Evolutionary conservation across 2,329 filamentous ascomycete genomes (phyloP).

Genomic region (Beauveria pseudobassiana): DNA sequence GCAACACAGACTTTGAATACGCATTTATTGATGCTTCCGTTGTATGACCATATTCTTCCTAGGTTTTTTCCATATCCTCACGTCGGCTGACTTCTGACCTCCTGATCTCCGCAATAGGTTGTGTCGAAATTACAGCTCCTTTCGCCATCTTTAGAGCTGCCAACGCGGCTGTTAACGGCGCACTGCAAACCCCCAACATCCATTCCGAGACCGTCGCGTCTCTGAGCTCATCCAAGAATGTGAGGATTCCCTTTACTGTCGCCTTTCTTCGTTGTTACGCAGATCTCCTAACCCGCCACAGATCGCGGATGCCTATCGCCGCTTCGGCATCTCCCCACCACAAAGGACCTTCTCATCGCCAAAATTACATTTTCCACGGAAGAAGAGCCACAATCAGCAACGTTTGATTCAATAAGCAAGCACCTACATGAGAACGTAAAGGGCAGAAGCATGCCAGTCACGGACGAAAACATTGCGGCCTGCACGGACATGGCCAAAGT

Average conservation of each 20-base stretch:
- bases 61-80: neutral
- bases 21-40: constrained; percentile 82
- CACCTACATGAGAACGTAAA: constrained; percentile 58
- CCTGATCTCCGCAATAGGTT: constrained; percentile 34
- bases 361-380: constrained; percentile 58
- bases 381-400: constrained; percentile 32
- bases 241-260: constrained; percentile 24
- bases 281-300: constrained; percentile 26
- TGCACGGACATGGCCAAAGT: constrained; percentile 62
- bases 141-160: constrained; percentile 71
- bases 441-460: constrained; percentile 51
- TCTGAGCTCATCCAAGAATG: constrained; percentile 76
- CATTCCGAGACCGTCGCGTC: constrained; percentile 83
- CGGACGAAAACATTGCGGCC: constrained; percentile 52
- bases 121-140: constrained; percentile 66
- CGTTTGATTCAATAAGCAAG: constrained; percentile 39
- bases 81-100: neutral
- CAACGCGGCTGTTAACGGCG: constrained; percentile 51
- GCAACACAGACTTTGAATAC: constrained; percentile 84
- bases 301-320: constrained; percentile 88
- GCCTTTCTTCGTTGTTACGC: neutral
- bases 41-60: constrained; percentile 35
- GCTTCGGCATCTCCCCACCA: constrained; percentile 71
- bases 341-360: constrained; percentile 66
- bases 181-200: constrained; percentile 72